phyloP scores from a whole-genome alignment of 495 filamentous ascomycete species.

The Cudoniella acicularis region DNA sequence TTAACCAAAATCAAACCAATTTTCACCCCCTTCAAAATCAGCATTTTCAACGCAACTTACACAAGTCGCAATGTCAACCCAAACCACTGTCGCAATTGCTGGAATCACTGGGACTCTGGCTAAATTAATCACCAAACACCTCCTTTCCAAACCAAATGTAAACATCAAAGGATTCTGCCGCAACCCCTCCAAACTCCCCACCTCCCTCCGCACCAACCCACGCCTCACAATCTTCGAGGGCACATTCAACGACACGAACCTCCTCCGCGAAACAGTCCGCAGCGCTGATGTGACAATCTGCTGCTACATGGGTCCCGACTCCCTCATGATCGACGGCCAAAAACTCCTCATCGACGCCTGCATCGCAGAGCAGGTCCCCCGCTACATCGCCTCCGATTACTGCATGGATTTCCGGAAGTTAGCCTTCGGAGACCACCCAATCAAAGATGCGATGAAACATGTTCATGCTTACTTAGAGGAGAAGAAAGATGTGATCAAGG shows the following conservation, averaged over 20 bases:
- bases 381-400: conserved; percentile 44
- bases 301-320: conserved; percentile 39
- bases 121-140: conserved; percentile 22
- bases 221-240: conserved; percentile 19
- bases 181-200: conserved; percentile 27
- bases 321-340: conserved; percentile 43
- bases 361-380: conserved; percentile 32
- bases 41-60: too few relatives aligned
- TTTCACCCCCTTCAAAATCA: too few relatives aligned
- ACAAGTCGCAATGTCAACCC: background rate
- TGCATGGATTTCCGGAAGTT: conserved; percentile 39
- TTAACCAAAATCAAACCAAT: too few relatives aligned
- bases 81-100: conserved; percentile 26
- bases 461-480: conserved; percentile 39
- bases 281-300: conserved; percentile 32
- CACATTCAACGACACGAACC: conserved; percentile 18
- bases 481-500: conserved; percentile 32
- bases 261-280: conserved; percentile 20
- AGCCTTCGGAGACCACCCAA: conserved; percentile 31
- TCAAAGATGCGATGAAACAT: conserved; percentile 43
- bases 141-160: conserved; percentile 25
- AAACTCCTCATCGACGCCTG: conserved; percentile 42
- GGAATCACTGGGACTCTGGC: conserved; percentile 33
- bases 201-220: conserved; percentile 14
- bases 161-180: conserved; percentile 30